Base-by-base conservation (phyloP, 139 green algal genomes). In the Chlorokybus atmophyticus region DNA sequence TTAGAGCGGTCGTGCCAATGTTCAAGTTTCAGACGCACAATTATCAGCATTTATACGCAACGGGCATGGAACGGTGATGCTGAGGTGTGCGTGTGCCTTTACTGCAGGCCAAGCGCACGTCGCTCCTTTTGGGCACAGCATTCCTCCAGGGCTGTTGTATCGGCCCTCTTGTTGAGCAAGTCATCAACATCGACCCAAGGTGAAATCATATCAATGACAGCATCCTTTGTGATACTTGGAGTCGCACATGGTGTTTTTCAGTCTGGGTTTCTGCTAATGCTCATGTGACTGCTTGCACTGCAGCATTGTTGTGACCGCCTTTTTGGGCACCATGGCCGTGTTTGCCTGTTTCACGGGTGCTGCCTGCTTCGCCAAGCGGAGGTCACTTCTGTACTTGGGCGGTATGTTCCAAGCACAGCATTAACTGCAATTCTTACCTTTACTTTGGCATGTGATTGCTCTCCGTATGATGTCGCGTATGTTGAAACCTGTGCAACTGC, bases 71-170 rank as follows among this genome's bases (percentile, higher is more conserved):
- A 14, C 31, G 29, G 17, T 55, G 52, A 8, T 21, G 24, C 24
- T 14, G 7, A 29, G 52, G 7, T 59, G 30, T 59, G 51, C 52
- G 52, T 14, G 30, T 59, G 17, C 10, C 6, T 47, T 59, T 21
- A 54, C 4, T 62, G 7, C 57, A 72, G 41, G 61, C 40, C 14
- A 70, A 71, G 42, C 4, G 62, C 4, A 50, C 60, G 61, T 57
- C 27, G 41, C 25, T 71, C 8, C 66, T 71, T 25, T 14, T 62
- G 30, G 50, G 32, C 6, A 38, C 55, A 14, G 61, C 62, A 6
- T 75, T 75, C 42, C 24, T 75, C 17, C 65, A 73, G 17, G 64
- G 64, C 31, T 68, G 50, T n/a, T 70, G 57, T 26, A 52, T 73
- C 23, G 64, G 64, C 26, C 28, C 50, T 3, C 64, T 72, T 10